Conservation (phyloP, 2,329 filamentous ascomycete species). For the Elsinoe batatas region DNA sequence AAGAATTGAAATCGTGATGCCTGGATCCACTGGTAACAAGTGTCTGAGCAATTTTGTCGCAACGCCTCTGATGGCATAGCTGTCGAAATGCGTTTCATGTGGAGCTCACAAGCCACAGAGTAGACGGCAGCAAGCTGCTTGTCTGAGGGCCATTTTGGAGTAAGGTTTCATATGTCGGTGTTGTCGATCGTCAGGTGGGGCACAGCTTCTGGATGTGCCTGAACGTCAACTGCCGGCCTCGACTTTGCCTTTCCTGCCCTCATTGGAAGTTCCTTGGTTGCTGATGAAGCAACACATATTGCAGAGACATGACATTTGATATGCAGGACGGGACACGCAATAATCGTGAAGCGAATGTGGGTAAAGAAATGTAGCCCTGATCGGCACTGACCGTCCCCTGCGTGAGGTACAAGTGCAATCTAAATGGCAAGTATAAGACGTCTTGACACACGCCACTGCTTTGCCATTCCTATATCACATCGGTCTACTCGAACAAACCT, state of each 20-base stretch:
- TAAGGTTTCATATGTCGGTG: conserved; percentile 1
- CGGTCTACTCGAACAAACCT: not conserved
- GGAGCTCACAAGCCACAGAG: too few relatives aligned
- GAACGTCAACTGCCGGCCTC: not conserved
- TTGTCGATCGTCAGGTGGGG: not conserved
- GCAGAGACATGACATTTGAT: not conserved
- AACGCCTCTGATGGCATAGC: too few relatives aligned
- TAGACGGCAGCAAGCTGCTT: too few relatives aligned
- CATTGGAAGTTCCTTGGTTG: not conserved
- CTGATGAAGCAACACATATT: not conserved
- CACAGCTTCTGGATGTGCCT: not conserved
- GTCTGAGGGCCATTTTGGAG: not conserved
- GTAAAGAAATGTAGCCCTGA: not conserved
- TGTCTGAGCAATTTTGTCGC: too few relatives aligned
- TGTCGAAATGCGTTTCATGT: too few relatives aligned
- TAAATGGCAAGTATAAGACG: not conserved
- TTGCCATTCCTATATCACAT: not conserved
- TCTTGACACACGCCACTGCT: not conserved
- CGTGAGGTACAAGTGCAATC: not conserved
- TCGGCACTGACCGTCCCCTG: not conserved
- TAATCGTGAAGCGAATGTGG: not conserved
- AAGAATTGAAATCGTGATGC: too few relatives aligned
- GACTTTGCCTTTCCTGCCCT: conserved; percentile 2
- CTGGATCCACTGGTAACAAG: too few relatives aligned
- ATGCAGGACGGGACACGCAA: not conserved